Evolutionary conservation across 495 filamentous ascomycete genomes (phyloP), one percentile per base, ranked within the genome.

Genomic region (Talaromyces nanjingensis): DNA sequence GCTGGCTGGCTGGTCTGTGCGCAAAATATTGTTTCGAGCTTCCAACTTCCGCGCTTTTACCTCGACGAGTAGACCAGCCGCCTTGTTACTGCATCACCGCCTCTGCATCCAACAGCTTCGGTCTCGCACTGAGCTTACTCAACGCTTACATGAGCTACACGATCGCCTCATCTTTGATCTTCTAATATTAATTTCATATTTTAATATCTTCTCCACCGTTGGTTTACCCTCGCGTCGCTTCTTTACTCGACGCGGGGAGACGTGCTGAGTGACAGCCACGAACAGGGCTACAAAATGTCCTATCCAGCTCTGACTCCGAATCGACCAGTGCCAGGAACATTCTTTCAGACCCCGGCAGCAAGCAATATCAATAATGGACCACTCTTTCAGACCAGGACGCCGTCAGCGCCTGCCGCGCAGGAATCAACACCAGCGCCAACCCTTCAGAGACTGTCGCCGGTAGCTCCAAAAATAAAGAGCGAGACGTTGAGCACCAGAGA

Each of bases 241-340:
- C 55, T 34, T 54, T 54, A 31, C 60, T 20, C 27, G 18, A 62
- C 60, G 60, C 60, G 60, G 60, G 60, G 60, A 62, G 59, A 25
- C 27, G 60, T 49, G 45, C 60, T 58, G 39, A 63, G 62, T 69
- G 68, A 69, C 65, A 65, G 67, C 60, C 65, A 42, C 62, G 67
- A 69, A 74, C 37, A 62, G 11, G 65, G 61, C 65, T 61, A 65
- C 74, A 70, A 63, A 74, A 85, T 87, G 85, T 79, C 83, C 69
- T 90, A 87, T 73, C 79, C 86, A 62, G 73, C 68, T 56, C 81
- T 86, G 9, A 91, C 89, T 29, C 88, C 84, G 60, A 81, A 83
- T 76, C 83, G 83, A 75, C 83, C 81, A 55, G 74, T 91, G 64
- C 89, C 89, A 54, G 89, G 89, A 68, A 86, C 88, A 68, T 92